Percentiles rank a stretch among this genome's conserved stretches.
Conservation (phyloP, 768 basidiomycete species). For the Boletus coccyginus region DNA sequence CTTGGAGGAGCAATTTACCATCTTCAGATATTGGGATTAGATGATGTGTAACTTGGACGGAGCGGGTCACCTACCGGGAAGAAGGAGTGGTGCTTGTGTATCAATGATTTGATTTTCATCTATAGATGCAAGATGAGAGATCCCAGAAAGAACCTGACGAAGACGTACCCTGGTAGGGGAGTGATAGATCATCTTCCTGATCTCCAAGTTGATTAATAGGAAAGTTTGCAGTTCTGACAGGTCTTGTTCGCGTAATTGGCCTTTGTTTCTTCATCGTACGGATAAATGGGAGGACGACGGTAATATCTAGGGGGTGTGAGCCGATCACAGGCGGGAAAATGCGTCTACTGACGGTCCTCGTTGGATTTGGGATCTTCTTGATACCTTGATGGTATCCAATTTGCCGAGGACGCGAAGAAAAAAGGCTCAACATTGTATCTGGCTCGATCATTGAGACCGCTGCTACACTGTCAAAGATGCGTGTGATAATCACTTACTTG, state of each 20-base stretch:
- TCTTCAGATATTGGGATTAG: conserved; percentile 11
- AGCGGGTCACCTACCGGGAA: conserved; percentile 26
- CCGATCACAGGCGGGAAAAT: conserved; percentile 23
- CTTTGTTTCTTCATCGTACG: conserved; percentile 35
- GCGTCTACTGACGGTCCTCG: conserved; percentile 47
- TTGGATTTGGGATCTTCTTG: conserved; percentile 45
- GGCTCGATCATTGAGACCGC: background rate
- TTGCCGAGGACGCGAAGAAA: conserved; percentile 60
- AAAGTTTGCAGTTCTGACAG: conserved; percentile 13
- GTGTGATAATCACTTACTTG: conserved; percentile 35
- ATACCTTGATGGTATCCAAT: conserved; percentile 68
- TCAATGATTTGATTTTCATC: conserved; percentile 40
- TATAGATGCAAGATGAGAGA: conserved; percentile 1
- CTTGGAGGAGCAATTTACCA: conserved; percentile 31
- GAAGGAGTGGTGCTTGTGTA: conserved; percentile 48
- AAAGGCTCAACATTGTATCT: conserved; percentile 62
- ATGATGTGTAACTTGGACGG: background rate
- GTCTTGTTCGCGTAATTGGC: conserved; percentile 17
- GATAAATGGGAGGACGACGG: conserved; percentile 53
- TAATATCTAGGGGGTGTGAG: conserved; percentile 45
- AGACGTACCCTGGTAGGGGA: conserved; percentile 18
- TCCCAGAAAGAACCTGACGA: background rate
- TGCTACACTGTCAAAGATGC: too few species aligned
- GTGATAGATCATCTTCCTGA: background rate
- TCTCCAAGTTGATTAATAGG: background rate